A percentile compares a stretch with the other conserved stretches of the same genome.
phyloP scores from a whole-genome alignment of 1,139 yeast species.

The Magnusiomyces starmeri region DNA sequence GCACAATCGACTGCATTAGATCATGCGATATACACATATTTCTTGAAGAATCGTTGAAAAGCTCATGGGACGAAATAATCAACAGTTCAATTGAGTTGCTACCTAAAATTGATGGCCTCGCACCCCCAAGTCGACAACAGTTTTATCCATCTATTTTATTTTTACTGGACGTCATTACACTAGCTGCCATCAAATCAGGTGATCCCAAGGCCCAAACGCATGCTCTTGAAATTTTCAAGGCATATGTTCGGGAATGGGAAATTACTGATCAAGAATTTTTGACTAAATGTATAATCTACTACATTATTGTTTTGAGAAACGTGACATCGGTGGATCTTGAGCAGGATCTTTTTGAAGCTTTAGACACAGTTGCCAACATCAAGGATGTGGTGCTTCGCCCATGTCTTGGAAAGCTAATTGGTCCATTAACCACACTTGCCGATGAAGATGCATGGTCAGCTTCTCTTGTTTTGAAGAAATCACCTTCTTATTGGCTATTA shows the following conservation, averaged over 20 bases:
- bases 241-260: conserved; percentile 24
- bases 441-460: conserved; percentile 46
- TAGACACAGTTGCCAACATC: conserved; percentile 12
- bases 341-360: conserved; percentile 1
- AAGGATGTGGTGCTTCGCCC: conserved; percentile 17
- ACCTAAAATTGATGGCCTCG: conserved; percentile 25
- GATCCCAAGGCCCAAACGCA: conserved; percentile 12
- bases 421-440: conserved; percentile 47
- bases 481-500: conserved; percentile 53
- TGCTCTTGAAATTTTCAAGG: conserved; percentile 28
- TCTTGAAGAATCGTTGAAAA: conserved; percentile 31
- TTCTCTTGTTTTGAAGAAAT: conserved; percentile 28
- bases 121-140: conserved; percentile 20
- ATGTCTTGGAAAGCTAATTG: conserved; percentile 27
- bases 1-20: conserved; percentile 74
- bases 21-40: conserved; percentile 53
- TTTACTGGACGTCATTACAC: conserved; percentile 24
- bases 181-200: conserved; percentile 19
- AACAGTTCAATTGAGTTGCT: conserved; percentile 20
- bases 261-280: conserved; percentile 29
- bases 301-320: conserved; percentile 27
- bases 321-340: background rate
- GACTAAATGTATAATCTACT: conserved; percentile 25
- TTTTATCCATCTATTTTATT: conserved; percentile 19
- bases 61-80: conserved; percentile 5